phyloP scores from a whole-genome alignment of 1,284 basidiomycete genomes.

The Melanopsichium pennsylvanicum region DNA sequence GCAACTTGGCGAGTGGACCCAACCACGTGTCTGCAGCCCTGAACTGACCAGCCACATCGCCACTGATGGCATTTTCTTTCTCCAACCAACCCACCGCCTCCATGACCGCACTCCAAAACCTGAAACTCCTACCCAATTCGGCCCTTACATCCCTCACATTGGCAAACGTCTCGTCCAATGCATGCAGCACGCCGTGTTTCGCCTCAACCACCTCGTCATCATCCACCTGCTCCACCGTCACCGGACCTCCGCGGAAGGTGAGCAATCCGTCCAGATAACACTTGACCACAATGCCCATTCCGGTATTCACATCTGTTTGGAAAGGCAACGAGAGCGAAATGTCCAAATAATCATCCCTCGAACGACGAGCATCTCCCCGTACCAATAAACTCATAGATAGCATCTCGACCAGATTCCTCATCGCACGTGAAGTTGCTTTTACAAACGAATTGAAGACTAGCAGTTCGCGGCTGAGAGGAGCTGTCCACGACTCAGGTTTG shows the following conservation, averaged over 20 bases:
- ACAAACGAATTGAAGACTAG: slow-evolving; percentile 98
- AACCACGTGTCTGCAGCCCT: slow-evolving; percentile 93
- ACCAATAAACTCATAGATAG: slow-evolving; percentile 90
- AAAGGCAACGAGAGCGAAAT: slow-evolving; percentile 78
- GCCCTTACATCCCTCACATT: slow-evolving; percentile 84
- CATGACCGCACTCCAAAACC: slow-evolving; percentile 96
- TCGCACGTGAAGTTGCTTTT: slow-evolving; percentile 83
- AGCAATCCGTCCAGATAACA: slow-evolving; percentile 80
- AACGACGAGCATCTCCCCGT: slow-evolving; percentile 81
- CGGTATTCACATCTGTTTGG: slow-evolving; percentile 95
- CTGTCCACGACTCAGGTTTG: slow-evolving; percentile 73
- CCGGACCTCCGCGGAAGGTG: slow-evolving; percentile 77
- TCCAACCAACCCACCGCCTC: slow-evolving; percentile 86
- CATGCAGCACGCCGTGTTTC: slow-evolving; percentile 84
- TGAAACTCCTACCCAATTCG: slow-evolving; percentile 93
- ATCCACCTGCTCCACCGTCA: slow-evolving; percentile 69
- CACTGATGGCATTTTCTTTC: slow-evolving; percentile 72
- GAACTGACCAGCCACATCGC: slow-evolving; percentile 89
- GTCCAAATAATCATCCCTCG: slow-evolving; percentile 89
- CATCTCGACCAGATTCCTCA: slow-evolving; percentile 89
- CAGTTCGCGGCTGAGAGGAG: slow-evolving; percentile 92
- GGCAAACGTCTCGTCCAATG: slow-evolving; percentile 89
- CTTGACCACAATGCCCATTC: slow-evolving; percentile 95
- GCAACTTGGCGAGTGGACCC: slow-evolving; percentile 68
- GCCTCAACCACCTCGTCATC: slow-evolving; percentile 80